Base-by-base conservation (phyloP, 2,329 filamentous ascomycete species). In the Penicillium concentricum region DNA sequence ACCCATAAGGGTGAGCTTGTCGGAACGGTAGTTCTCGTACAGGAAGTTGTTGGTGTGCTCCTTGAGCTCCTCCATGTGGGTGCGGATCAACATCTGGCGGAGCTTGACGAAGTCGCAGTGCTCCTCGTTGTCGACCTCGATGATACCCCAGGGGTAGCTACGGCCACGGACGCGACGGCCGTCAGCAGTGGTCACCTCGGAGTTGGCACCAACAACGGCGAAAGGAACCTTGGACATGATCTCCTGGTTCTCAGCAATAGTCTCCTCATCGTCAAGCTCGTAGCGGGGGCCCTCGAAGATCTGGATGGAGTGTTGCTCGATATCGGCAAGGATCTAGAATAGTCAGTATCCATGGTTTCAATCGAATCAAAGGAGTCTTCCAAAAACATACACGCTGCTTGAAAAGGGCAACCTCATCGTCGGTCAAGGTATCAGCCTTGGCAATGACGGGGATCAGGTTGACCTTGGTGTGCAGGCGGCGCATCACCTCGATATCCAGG, bases 51-150 rank as follows among this genome's bases (percentile, higher is more conserved):
- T 99, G 78, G 94, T 99, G 83, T 99, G 91, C 83, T 99, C 94
- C 88, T 99, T 99, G 82, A 99, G 91, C 82, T 99, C 94, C 78
- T 99, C 94, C 94, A 99, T 99, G 85, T 99, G 94, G 56, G 94
- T 99, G 77, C 94, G 90, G 82, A 99, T 97, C 67, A 99, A 87
- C 94, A 99, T 99, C 80, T 99, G 94, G 78, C 94, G 92, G 61
- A 99, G 87, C 87, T 99, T 99, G 79, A 97, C 94, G 67, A 99
- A 99, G 81, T 99, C 94, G 74, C 94, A 99, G 83, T 99, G 94
- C 78, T 99, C 94, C 84, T 99, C 94, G 76, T 99, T 99, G 80
- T 99, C 94, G 63, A 99, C 94, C 80, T 99, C 94, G 66, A 99
- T 97, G 69, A 94, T 87, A 81, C 94, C 94, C 94, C 94, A 99